Conservation (phyloP, 2,329 filamentous ascomycete genomes). For the Beauveria scarabaeidicola region DNA sequence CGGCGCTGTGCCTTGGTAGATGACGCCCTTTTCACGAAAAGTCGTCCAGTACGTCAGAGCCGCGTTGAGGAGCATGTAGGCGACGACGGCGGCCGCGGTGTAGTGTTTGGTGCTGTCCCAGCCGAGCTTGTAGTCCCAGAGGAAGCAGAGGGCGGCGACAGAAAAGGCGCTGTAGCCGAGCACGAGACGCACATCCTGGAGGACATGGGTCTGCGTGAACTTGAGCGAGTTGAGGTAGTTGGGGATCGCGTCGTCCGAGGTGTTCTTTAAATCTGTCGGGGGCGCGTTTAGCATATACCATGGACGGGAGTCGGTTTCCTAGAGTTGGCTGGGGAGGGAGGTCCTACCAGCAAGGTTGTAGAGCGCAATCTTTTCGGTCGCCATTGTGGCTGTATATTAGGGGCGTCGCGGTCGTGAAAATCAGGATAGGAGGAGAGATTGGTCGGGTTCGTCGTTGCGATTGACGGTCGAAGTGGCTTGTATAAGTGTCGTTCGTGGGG, state of each 20-base stretch:
- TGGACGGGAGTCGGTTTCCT: neutral
- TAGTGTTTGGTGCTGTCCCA: constrained; percentile 80
- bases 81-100: constrained; percentile 67
- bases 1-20: constrained; percentile 66
- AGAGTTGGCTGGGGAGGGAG: neutral
- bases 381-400: constrained; percentile 21
- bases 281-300: neutral
- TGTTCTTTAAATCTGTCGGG: constrained; percentile 80
- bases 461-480: constrained; percentile 14
- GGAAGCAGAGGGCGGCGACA: constrained; percentile 76
- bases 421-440: neutral
- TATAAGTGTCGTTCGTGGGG: constrained; percentile 12
- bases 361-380: constrained; percentile 52
- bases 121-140: constrained; percentile 83
- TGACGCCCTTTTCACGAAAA: constrained; percentile 68
- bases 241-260: constrained; percentile 85
- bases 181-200: constrained; percentile 72
- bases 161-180: constrained; percentile 77
- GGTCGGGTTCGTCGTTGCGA: neutral
- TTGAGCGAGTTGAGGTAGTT: constrained; percentile 86
- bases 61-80: constrained; percentile 73
- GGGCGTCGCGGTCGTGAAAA: neutral
- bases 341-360: constrained; percentile 56
- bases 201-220: constrained; percentile 73
- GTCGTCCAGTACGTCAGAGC: constrained; percentile 77